Base-by-base conservation (phyloP, 2,329 filamentous ascomycete species). In the Epicoccum sorghinum region DNA sequence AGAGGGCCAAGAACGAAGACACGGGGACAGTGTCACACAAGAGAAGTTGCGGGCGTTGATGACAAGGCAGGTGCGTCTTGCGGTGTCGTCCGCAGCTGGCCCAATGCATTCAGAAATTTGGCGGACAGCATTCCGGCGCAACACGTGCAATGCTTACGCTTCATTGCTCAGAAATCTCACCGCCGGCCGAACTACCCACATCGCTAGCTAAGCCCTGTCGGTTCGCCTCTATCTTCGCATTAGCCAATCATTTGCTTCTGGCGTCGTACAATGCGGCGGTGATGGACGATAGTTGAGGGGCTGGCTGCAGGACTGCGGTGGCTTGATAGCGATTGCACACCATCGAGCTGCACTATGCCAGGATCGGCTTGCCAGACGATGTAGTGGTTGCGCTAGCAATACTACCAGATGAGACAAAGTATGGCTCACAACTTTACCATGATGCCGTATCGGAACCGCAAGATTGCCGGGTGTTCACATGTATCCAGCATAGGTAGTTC, bases 81-180 rank as follows among this genome's bases (percentile, higher is more conserved):
- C 37, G 25, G 37, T 50, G 27, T 41, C 30, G 36, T 49, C 45
- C 37, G 45, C 52, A 50, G 44, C 45, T 30, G 13, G 22, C 23
- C 12, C 24, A 29, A 40, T 24, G 32, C n/a, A 32, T 23, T 40
- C 33, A 29, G 40, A 27, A 33, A 24, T 40, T 38, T 25, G 37
- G 36, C 18, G 42, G 22, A 29, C 35, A 49, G 36, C 33, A 30
- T 37, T 29, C 25, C 13, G 22, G n/a, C 12, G 37, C 6, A 43
- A 54, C 55, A 55, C 52, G 55, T 58, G 55, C 46, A 7, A 46
- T 52, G 52, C 55, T 58, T 37, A 58, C 55, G 39, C 55, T 43
- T 35, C 41, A 43, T 30, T 23, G 52, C 23, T 41, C 36, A 45
- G 36, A 36, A 46, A 46, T 41, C 50, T 47, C 50, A 57, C 55